Percentiles rank a stretch among this genome's conserved stretches.
phyloP scores from a whole-genome alignment of 345 rosid genomes.

The Gossypium mustelinum region DNA sequence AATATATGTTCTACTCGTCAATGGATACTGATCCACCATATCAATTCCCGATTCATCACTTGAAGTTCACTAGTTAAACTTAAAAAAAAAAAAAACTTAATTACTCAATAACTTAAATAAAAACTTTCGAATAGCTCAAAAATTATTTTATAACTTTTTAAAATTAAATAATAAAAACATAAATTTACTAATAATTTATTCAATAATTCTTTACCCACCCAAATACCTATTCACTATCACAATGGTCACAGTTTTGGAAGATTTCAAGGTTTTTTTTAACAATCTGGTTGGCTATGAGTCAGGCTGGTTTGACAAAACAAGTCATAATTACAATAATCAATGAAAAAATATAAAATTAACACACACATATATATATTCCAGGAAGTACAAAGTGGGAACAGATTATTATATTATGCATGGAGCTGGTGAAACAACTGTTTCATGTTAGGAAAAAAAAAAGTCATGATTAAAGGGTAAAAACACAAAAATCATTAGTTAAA shows the following conservation, averaged over 20 bases:
- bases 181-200: too few relatives aligned
- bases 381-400: constrained; percentile 6
- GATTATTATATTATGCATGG: neutral
- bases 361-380: neutral
- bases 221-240: neutral
- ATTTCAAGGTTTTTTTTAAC: neutral
- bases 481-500: neutral
- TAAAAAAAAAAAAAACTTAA: too few relatives aligned
- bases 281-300: too few relatives aligned
- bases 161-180: too few relatives aligned
- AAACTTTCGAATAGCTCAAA: too few relatives aligned
- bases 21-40: too few relatives aligned
- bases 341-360: too few relatives aligned
- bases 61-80: too few relatives aligned
- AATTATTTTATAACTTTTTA: too few relatives aligned
- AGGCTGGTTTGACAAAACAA: neutral
- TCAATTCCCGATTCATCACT: too few relatives aligned
- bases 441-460: neutral
- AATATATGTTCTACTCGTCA: too few relatives aligned
- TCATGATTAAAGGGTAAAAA: constrained; percentile 1
- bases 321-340: neutral
- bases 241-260: neutral
- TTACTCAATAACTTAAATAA: fast-evolving
- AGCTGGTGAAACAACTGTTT: neutral
- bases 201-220: too few relatives aligned